These are phyloP conservation scores for Epipyxis sp. DNA, from an alignment of 108 stramenopile genomes.

Conservation along the genomic window DNA sequence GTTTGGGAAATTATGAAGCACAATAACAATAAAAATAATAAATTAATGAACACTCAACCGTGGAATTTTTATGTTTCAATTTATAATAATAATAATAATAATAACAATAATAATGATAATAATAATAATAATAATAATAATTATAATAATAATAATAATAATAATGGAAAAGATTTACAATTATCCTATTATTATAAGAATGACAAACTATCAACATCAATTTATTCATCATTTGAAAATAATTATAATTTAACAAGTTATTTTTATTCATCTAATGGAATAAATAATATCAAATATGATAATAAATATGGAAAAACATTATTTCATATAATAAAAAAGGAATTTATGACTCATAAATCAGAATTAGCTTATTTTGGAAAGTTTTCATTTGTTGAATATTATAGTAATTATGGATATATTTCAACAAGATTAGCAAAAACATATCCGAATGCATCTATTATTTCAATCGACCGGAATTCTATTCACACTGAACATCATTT, in stretches of 20 bases:
- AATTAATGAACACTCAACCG: no score
- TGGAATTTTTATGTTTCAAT: no score
- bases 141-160: background rate
- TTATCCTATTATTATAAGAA: background rate
- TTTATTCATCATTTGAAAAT: background rate
- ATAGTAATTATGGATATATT: background rate
- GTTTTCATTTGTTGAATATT: constrained; percentile 22
- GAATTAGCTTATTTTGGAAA: constrained; percentile 6
- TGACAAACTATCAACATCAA: background rate
- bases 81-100: background rate
- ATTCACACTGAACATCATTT: background rate
- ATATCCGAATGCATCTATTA: constrained; percentile 13
- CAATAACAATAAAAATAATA: background rate
- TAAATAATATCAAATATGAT: background rate
- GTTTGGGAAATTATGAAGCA: background rate
- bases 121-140: background rate
- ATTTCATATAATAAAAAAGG: background rate
- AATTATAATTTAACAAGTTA: background rate
- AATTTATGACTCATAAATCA: background rate
- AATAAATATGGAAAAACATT: background rate
- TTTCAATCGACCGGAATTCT: background rate
- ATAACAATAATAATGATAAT: background rate
- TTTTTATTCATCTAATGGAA: background rate
- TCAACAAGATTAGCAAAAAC: background rate
- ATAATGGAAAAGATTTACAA: background rate